Conservation (phyloP, 2,329 filamentous ascomycete genomes). For the Incumbomyces delicatus region DNA sequence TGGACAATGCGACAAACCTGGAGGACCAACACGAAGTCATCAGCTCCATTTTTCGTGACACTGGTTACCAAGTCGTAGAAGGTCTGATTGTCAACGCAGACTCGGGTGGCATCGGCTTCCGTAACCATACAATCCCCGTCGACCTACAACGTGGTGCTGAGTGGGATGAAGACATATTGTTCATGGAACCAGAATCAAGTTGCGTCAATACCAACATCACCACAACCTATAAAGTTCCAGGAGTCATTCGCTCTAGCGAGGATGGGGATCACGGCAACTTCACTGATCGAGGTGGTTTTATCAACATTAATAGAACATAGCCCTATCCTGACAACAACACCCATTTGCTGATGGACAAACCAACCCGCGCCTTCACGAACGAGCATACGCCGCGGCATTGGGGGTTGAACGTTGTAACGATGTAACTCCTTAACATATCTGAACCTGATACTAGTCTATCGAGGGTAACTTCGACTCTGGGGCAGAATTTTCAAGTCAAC, state of each 20-base stretch:
- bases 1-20: conserved; percentile 24
- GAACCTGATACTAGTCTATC: conserved; percentile 13
- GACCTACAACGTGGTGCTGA: conserved; percentile 28
- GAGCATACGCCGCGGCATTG: conserved; percentile 38
- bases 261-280: conserved; percentile 25
- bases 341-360: conserved; percentile 24
- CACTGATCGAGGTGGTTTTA: conserved; percentile 36
- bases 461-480: neutral
- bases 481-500: conserved; percentile 3
- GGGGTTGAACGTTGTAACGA: conserved; percentile 28
- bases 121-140: conserved; percentile 38
- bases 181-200: neutral
- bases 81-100: conserved; percentile 27
- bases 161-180: conserved; percentile 4
- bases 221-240: neutral
- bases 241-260: neutral
- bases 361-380: conserved; percentile 28
- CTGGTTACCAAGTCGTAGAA: conserved; percentile 30
- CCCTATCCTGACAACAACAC: conserved; percentile 19
- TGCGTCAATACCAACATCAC: conserved; percentile 4
- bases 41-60: no score
- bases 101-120: conserved; percentile 30
- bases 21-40: conserved; percentile 25
- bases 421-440: conserved; percentile 27
- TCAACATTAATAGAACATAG: conserved; percentile 27